Base-by-base conservation (phyloP, 345 rosid species). In the Stellera chamaejasme region DNA sequence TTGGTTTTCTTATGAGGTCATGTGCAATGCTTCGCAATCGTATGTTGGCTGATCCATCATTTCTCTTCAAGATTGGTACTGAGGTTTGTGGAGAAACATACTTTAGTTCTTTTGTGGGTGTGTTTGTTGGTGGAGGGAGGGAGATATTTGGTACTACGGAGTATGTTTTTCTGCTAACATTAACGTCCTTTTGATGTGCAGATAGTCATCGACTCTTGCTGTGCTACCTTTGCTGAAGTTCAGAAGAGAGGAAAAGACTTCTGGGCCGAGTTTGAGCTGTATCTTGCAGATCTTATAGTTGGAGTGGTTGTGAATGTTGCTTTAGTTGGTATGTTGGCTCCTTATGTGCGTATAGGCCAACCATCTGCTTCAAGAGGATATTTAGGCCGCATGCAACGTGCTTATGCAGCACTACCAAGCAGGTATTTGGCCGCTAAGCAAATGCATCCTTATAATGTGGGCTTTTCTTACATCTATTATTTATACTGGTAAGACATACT, bases 41-140 rank as follows among this genome's bases (percentile, higher is more conserved):
- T 64, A 84, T 93, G 97, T 60, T 88, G 68, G 97, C 88, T 55
- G 99, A 93, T 70, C 96, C 97, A 39, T 90, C 97, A 44, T 88
- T 92, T 63, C 95, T 93, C 55, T 93, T 93, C 72, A 90, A 93
- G 74, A 76, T 93, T 60, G 97, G 96, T 56, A 73, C 85, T 16
- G 99, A 89, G 99, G 99, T 85, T 51, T 66, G 77, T 58, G 42
- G 7, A 32, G 39, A 32, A 58, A 12, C 12, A 14, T 55, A 4
- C 19, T 6, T 62, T 27, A 47, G 27, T 2, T 23, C 9, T 44
- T 10, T 32, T 5, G 13, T 32, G 10, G 25, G 10, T 32, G n/a
- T 46, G 5, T 12, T 16, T 41, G 44, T 12, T 16, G 16, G 44
- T 43, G 15, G 3, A 49, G 16, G 26, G 2, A 10, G n/a, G 15